Conservation (phyloP, 345 rosid species). For the Camelina neglecta region DNA sequence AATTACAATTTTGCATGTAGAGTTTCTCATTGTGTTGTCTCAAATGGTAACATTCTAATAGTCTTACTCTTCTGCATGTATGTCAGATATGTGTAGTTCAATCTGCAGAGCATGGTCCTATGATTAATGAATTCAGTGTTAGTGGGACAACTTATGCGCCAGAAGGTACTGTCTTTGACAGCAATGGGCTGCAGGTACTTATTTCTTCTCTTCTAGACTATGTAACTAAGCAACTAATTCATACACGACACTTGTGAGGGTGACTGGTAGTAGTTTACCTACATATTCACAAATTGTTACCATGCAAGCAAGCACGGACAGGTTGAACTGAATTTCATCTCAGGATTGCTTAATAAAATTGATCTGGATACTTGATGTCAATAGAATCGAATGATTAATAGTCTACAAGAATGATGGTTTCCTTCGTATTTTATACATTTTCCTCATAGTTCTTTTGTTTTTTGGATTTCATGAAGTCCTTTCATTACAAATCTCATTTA, state of each 20-base stretch:
- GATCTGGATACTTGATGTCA: constrained; percentile 22
- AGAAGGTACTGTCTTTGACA: constrained; percentile 81
- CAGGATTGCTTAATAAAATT: constrained; percentile 15
- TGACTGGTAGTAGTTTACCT: constrained; percentile 20
- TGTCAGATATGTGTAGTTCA: constrained; percentile 85
- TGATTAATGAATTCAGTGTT: constrained; percentile 73
- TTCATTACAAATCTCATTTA: constrained; percentile 17
- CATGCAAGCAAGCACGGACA: constrained; percentile 13
- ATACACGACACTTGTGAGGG: constrained; percentile 4
- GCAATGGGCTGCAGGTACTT: constrained; percentile 70
- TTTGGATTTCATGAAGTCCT: not conserved
- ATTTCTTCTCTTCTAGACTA: constrained; percentile 25
- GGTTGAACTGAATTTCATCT: constrained; percentile 14
- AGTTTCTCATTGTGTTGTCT: constrained; percentile 13
- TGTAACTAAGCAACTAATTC: constrained; percentile 20
- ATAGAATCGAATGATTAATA: constrained; percentile 6
- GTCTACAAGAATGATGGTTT: constrained; percentile 13
- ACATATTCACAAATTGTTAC: constrained; percentile 3
- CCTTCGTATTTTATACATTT: constrained; percentile 10
- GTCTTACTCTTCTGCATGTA: constrained; percentile 32
- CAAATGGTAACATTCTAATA: constrained; percentile 1
- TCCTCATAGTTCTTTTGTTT: constrained; percentile 19
- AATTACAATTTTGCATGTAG: not conserved
- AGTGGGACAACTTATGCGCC: constrained; percentile 98
- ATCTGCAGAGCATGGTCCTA: constrained; percentile 68